Evolutionary conservation across 192 early-diverging fungal genomes (phyloP).

Genomic region (Coemansia sp.): DNA sequence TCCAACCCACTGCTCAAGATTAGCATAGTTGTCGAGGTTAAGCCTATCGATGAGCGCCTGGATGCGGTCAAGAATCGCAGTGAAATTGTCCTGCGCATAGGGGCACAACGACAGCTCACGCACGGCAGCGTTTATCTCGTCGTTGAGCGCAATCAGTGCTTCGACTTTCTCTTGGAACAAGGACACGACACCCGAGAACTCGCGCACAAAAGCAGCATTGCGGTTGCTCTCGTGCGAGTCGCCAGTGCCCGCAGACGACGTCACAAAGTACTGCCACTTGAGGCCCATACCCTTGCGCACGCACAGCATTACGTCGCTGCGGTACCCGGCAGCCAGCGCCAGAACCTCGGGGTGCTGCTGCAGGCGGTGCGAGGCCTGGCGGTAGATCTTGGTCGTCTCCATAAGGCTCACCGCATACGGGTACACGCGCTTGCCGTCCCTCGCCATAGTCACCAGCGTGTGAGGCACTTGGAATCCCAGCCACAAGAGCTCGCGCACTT

Average conservation of each 20-base stretch:
- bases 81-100: constrained; percentile 71
- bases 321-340: constrained; percentile 87
- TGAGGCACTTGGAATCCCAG: constrained; percentile 92
- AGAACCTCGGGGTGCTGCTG: constrained; percentile 73
- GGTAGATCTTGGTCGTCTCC: constrained; percentile 94
- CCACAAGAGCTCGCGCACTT: constrained; percentile 97
- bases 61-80: constrained; percentile 72
- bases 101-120: constrained; percentile 82
- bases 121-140: constrained; percentile 78
- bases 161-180: constrained; percentile 97
- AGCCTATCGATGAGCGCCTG: constrained; percentile 91
- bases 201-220: constrained; percentile 91
- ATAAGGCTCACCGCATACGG: constrained; percentile 96
- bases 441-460: constrained; percentile 84
- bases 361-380: constrained; percentile 79
- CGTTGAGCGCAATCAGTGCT: constrained; percentile 76
- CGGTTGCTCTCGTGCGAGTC: constrained; percentile 75
- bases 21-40: constrained; percentile 93
- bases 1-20: constrained; percentile 87
- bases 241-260: constrained; percentile 26
- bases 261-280: constrained; percentile 94
- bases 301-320: constrained; percentile 89
- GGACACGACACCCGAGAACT: constrained; percentile 86
- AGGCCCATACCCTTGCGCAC: constrained; percentile 74
- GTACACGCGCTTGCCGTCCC: constrained; percentile 96